Evolutionary conservation across 306 rosid species (phyloP).

Genomic region (Ormosia semicastrata): DNA sequence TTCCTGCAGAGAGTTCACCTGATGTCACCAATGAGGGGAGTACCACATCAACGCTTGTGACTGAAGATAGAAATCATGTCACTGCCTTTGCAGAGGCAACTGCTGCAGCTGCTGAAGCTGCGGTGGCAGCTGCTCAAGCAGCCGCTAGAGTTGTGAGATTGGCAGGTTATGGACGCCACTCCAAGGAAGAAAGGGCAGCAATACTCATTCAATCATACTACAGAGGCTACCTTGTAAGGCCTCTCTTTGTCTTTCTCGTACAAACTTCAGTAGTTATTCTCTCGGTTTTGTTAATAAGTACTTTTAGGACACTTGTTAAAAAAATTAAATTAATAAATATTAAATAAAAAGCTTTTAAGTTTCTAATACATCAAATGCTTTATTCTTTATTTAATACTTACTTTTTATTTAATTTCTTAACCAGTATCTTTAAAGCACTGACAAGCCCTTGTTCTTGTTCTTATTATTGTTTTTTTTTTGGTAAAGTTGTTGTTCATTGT

Average conservation of each 20-base stretch:
- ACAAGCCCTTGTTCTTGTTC: too few species aligned
- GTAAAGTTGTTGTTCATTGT: conserved; percentile 11
- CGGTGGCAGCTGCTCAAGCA: conserved; percentile 78
- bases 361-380: too few species aligned
- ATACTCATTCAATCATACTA: conserved; percentile 81
- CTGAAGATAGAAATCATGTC: conserved; percentile 64
- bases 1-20: conserved; percentile 70
- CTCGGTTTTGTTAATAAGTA: too few species aligned
- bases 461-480: conserved; percentile 12
- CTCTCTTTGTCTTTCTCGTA: background rate
- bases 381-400: too few species aligned
- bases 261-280: background rate
- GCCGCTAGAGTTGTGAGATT: conserved; percentile 80
- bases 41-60: conserved; percentile 46
- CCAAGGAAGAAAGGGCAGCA: conserved; percentile 80
- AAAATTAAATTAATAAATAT: too few species aligned
- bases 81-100: conserved; percentile 80
- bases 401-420: too few species aligned
- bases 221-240: conserved; percentile 87
- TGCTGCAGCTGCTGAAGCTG: conserved; percentile 84
- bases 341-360: too few species aligned
- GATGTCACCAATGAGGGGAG: conserved; percentile 66
- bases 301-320: too few species aligned
- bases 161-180: conserved; percentile 74
- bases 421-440: too few species aligned